Conservation (phyloP, 495 filamentous ascomycete species). For the Talaromyces nanjingensis region DNA sequence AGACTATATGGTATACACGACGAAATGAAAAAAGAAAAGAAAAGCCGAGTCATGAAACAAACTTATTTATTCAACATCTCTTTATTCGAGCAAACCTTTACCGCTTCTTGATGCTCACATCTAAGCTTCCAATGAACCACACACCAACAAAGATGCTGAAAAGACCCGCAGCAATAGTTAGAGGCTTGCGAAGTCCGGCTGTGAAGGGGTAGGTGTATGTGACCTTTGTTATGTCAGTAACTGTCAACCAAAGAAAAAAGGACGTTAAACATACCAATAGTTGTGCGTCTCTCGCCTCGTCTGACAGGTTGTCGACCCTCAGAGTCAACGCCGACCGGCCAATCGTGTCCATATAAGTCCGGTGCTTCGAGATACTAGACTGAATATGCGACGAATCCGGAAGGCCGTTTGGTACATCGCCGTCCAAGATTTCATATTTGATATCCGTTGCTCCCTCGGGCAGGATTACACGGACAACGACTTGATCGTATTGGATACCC, state of each 20-base stretch:
- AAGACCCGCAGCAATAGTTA: constrained; percentile 71
- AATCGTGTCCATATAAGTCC: constrained; percentile 89
- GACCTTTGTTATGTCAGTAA: constrained; percentile 4
- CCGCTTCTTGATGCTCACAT: constrained; percentile 60
- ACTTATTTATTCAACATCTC: neutral
- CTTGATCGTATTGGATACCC: constrained; percentile 76
- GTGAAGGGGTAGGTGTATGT: constrained; percentile 78
- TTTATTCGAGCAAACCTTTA: constrained; percentile 16
- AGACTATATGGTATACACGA: constrained; percentile 4
- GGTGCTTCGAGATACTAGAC: constrained; percentile 55
- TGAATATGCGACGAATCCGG: constrained; percentile 26
- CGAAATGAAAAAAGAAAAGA: constrained; percentile 1
- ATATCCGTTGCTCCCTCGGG: constrained; percentile 88
- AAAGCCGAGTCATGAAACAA: constrained; percentile 1
- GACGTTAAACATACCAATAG: constrained; percentile 49
- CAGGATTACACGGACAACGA: constrained; percentile 73
- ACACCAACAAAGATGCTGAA: constrained; percentile 65
- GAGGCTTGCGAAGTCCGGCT: constrained; percentile 76
- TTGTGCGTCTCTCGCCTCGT: constrained; percentile 75
- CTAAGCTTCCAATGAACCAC: constrained; percentile 71
- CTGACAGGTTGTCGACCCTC: constrained; percentile 76
- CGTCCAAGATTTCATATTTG: constrained; percentile 32
- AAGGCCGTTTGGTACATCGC: constrained; percentile 30
- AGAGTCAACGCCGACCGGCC: constrained; percentile 80
- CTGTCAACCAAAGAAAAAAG: neutral